phyloP scores from a whole-genome alignment of 2,329 filamentous ascomycete genomes.

The Lasiodiplodia theobromae region DNA sequence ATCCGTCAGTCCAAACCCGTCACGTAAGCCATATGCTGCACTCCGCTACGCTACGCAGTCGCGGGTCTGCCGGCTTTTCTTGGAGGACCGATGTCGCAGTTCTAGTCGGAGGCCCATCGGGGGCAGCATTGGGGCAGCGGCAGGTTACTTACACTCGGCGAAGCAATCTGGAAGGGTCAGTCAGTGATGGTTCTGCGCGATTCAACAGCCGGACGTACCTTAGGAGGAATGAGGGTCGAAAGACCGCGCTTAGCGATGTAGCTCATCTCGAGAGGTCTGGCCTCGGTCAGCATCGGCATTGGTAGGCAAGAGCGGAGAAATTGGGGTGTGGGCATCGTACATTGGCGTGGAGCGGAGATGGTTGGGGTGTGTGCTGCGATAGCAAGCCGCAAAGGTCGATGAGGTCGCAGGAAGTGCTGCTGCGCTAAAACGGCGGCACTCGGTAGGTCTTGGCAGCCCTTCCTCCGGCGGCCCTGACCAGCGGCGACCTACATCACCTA shows the following conservation, averaged over 20 bases:
- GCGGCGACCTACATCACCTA: constrained; percentile 25
- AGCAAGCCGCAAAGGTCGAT: constrained; percentile 27
- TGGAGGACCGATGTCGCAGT: constrained; percentile 18
- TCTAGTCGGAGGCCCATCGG: neutral
- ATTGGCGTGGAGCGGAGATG: constrained; percentile 29
- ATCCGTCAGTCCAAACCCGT: constrained; percentile 35
- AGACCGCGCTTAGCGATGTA: constrained; percentile 88
- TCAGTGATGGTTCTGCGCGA: constrained; percentile 45
- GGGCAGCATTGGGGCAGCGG: constrained; percentile 1
- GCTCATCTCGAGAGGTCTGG: constrained; percentile 76
- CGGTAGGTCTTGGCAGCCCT: constrained; percentile 14
- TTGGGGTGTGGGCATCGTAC: constrained; percentile 23
- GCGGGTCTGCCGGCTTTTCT: constrained; percentile 14
- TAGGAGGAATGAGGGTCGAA: constrained; percentile 98
- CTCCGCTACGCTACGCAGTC: neutral
- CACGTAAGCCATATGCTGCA: constrained; percentile 31
- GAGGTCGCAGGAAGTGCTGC: constrained; percentile 29
- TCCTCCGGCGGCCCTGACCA: neutral
- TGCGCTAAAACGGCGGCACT: constrained; percentile 24
- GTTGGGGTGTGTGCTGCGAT: constrained; percentile 26
- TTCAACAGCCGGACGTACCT: constrained; percentile 67
- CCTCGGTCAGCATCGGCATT: constrained; percentile 41
- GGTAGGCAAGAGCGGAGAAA: neutral
- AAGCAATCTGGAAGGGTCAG: constrained; percentile 69
- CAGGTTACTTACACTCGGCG: constrained; percentile 73